These are phyloP conservation scores for Volvox reticuliferus DNA, from an alignment of 139 green algal genomes.

Conservation along the genomic window DNA sequence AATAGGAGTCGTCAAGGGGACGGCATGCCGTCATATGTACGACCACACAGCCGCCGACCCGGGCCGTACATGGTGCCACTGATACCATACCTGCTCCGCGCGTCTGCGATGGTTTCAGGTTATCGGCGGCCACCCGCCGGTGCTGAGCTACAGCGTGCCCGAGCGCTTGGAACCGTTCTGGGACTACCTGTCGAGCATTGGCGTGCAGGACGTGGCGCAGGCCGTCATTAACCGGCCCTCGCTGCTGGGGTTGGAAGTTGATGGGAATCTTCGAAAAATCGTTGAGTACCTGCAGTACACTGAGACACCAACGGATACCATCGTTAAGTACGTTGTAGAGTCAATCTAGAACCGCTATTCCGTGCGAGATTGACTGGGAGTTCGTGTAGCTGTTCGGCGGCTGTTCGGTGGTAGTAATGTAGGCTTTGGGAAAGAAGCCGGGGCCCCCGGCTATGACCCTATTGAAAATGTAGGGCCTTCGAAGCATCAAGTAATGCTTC, in stretches of 20 bases:
- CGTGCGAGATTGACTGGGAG: no score
- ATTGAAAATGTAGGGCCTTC: no score
- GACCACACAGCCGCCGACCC: no score
- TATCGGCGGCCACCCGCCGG: conserved; percentile 73
- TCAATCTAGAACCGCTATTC: conserved; percentile 43
- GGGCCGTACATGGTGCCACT: no score
- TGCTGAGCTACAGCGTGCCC: conserved; percentile 78
- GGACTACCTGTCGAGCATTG: conserved; percentile 61
- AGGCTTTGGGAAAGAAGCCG: no score
- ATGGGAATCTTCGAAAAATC: conserved; percentile 66
- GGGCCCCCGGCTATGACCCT: no score
- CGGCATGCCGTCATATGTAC: no score
- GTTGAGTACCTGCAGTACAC: conserved; percentile 77
- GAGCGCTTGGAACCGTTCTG: conserved; percentile 75
- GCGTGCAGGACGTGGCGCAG: conserved; percentile 44
- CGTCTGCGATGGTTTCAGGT: conserved; percentile 54
- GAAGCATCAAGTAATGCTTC: no score
- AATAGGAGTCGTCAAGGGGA: no score
- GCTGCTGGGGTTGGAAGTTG: conserved; percentile 79
- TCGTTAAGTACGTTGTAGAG: conserved; percentile 60
- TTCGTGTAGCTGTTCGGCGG: no score
- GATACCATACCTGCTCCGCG: no score
- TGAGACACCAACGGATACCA: conserved; percentile 66
- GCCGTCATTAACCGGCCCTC: conserved; percentile 70
- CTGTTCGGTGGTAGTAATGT: no score